Base-by-base conservation (phyloP, 768 basidiomycete genomes). In the Suillus paluster region DNA sequence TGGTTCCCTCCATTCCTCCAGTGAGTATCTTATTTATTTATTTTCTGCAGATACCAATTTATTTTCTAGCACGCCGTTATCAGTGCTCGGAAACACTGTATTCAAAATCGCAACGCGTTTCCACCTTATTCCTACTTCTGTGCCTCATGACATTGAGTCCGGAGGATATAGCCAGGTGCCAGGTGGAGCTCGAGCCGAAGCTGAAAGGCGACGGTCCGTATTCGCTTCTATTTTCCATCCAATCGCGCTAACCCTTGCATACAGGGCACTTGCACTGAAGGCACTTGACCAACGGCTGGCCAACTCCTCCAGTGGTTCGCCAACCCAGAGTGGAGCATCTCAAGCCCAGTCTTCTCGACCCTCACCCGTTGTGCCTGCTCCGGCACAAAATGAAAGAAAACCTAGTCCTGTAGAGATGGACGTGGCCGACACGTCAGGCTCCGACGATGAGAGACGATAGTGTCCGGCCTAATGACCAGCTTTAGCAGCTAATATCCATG, bases 1-100 rank as follows among this genome's bases (percentile, higher is more conserved):
- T 99, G 96, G 95, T 99, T 99, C 84, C 97, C 97, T 63, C 95
- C 96, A 17, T 87, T 96, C 72, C 76, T 95, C 66, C 93, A 97
- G 97, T 98, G 66, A 75, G 92, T 84, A 21, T 23, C 36, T 60
- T 53, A 44, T 52, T 41, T 30, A 58, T n/a, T 25, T 46, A 33
- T n/a, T 11, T 49, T n/a, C 5, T 38, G 27, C 8, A n/a, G 46
- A 38, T 58, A n/a, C 48, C 61, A 30, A 68, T 30, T 8, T 39
- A n/a, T 15, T 27, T 50, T 39, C 39, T 61, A 97, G 95, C 68
- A 84, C 84, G 62, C 93, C 90, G 45, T 79, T 98, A 58, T 83
- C 86, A 25, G 65, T 83, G 38, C 80, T 90, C 23, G 88, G 88
- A 30, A 91, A 89, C 71, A 76, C 83, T 19, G 87, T 91, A 9